Base-by-base conservation (phyloP, 768 basidiomycete species). In the Rhodotorula diobovata region DNA sequence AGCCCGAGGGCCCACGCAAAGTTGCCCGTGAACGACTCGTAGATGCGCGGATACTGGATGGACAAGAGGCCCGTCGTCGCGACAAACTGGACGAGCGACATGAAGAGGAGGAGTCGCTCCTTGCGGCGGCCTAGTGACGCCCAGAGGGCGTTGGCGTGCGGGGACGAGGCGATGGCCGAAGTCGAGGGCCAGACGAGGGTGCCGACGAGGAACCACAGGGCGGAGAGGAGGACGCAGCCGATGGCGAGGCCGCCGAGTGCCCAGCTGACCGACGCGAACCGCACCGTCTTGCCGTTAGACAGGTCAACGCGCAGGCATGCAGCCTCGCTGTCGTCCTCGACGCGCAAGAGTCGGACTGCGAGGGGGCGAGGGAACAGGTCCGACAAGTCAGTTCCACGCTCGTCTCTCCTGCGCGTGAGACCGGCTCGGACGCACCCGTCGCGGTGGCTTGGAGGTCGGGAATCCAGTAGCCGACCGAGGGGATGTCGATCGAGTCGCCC, bases 391-490 rank as follows among this genome's bases (percentile, higher is more conserved):
- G n/a, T n/a, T n/a, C n/a, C n/a, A n/a, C n/a, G n/a, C n/a, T n/a
- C n/a, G n/a, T n/a, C n/a, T n/a, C n/a, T n/a, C 23, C 34, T 1
- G 28, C 7, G 46, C 45, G n/a, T 8, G 37, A 30, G 23, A 51
- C n/a, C 71, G 90, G 86, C 5, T 83, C 85, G 95, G 84, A 11
- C 87, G 85, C 64, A 97, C 82, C 76, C 43, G 92, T 89, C 0
- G 87, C 93, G 77, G 86, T 93, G 28, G 90, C 93, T 79, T 97
- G 93, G 11, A 97, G 84, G 80, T 99, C 90, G 10, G 95, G 95
- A 48, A 99, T 89, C 53, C 83, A 81, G 80, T 87, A 99, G 0
- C 90, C 92, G 62, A 95, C 90, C 32, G 80, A 80, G 1, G 93
- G 68, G 48, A 83, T 80, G 32, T 83, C 77, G 53, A 91, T 82